Base-by-base conservation (phyloP, 116 monocot species). In the Papilionanthe hybrid region DNA sequence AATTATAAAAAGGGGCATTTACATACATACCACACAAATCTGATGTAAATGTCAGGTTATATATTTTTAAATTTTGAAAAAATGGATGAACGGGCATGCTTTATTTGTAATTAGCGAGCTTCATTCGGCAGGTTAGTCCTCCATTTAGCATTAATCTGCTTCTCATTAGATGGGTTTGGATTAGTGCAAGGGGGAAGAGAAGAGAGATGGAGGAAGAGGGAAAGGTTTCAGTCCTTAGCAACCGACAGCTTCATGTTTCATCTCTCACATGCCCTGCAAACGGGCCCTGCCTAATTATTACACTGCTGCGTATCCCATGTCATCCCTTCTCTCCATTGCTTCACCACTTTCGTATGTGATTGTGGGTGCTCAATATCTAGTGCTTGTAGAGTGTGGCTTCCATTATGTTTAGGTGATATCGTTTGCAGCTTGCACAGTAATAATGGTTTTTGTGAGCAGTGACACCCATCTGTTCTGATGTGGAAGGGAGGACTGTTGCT, bases 191-290 rank as follows among this genome's bases (percentile, higher is more conserved):
- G 32, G 32, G 32, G 32, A 32, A 32, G 32, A 32, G 42, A 43
- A 37, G 72, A 19, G 53, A 17, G 18, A 15, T 4, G 53, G 15
- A 2, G 17, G 15, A 15, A 15, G 15, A 4, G 4, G 5, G 19
- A n/a, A 20, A 20, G 69, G 28, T 44, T 41, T 43, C 19, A 45
- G 73, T 73, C 43, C 73, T 43, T 72, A 83, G 79, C 83, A 84
- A 79, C 84, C 84, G 75, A 84, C 84, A 84, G 55, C 42, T 30
- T 75, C 76, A 81, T 85, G 80, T 25, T 78, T 81, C 77, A 68
- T 72, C 76, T 42, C 80, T 84, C 84, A 76, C 71, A 80, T 55
- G 79, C 76, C 80, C 80, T 80, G 84, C 84, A 71, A 42, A 22
- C 37, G 37, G 79, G 45, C 50, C 84, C 79, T 19, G 11, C 53